Percentiles rank a stretch among this genome's conserved stretches.
phyloP scores from a whole-genome alignment of 495 filamentous ascomycete species.

The Hyaloscypha bicolor region DNA sequence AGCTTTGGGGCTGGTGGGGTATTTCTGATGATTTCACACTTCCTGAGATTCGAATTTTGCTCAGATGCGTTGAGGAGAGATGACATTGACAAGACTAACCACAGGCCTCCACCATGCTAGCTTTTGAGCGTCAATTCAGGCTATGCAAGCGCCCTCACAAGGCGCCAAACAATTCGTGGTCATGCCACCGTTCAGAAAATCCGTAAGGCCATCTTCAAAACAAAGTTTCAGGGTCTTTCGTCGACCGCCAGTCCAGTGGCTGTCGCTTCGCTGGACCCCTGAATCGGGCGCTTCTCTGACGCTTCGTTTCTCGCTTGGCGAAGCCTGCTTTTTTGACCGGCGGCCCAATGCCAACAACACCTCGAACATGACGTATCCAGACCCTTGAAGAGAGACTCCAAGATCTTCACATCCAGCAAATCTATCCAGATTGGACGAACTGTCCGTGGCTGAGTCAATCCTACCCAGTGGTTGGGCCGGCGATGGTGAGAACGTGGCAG shows the following conservation, averaged over 20 bases:
- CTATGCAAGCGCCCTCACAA: neutral
- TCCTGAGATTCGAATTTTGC: no score
- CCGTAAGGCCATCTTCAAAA: neutral
- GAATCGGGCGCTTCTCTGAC: conserved; percentile 6
- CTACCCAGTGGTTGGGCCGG: neutral
- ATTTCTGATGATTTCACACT: no score
- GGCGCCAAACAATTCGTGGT: neutral
- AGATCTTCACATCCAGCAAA: neutral
- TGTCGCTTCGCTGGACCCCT: conserved; percentile 13
- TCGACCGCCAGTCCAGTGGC: neutral
- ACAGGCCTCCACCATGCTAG: neutral
- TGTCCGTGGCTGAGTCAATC: neutral
- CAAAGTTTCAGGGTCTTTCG: conserved; percentile 3
- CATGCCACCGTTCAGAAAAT: neutral
- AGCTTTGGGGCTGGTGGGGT: no score
- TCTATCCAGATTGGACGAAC: neutral
- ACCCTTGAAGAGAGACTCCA: conserved; percentile 1
- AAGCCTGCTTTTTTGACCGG: neutral
- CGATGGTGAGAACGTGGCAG: neutral
- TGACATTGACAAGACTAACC: no score
- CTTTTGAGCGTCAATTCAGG: neutral
- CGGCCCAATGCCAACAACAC: conserved; percentile 1
- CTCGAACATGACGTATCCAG: conserved; percentile 10
- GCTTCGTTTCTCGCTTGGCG: conserved; percentile 6
- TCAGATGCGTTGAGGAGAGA: no score